A percentile compares a stretch with the other conserved stretches of the same genome.
These are phyloP conservation scores for Diaporthe vaccinii DNA, from an alignment of 2,329 filamentous ascomycete genomes.

Conservation along the genomic window DNA sequence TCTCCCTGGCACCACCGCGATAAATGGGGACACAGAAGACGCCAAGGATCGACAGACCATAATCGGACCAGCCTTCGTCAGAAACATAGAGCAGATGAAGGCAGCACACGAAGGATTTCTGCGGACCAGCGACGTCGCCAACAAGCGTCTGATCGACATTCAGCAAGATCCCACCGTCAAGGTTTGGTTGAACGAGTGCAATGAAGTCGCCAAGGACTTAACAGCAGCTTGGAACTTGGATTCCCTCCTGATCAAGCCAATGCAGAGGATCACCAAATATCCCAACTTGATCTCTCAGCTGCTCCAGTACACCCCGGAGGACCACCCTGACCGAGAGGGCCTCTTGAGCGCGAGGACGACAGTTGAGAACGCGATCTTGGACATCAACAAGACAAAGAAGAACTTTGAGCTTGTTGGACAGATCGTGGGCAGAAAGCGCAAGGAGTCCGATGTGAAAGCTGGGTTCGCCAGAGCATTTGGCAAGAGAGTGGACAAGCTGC, in stretches of 20 bases:
- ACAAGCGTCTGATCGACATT: conserved; percentile 72
- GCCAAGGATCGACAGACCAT: conserved; percentile 65
- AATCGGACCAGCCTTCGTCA: conserved; percentile 67
- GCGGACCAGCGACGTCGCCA: conserved; percentile 73
- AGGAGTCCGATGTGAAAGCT: conserved; percentile 89
- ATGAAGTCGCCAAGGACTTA: conserved; percentile 90
- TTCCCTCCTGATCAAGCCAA: conserved; percentile 96
- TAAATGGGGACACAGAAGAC: conserved; percentile 63
- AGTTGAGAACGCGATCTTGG: conserved; percentile 77
- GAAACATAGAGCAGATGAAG: conserved; percentile 73
- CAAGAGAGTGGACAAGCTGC: conserved; percentile 86
- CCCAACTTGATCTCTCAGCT: conserved; percentile 87
- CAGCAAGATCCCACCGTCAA: conserved; percentile 74
- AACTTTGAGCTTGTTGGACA: conserved; percentile 93
- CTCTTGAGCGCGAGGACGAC: conserved; percentile 68
- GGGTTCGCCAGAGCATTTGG: conserved; percentile 91
- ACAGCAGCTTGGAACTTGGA: conserved; percentile 96
- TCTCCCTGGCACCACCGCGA: conserved; percentile 43
- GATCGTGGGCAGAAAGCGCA: conserved; percentile 86
- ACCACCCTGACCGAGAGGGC: conserved; percentile 84
- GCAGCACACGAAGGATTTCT: conserved; percentile 72
- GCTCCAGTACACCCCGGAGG: conserved; percentile 80
- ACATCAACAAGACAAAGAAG: conserved; percentile 97
- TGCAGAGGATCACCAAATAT: conserved; percentile 95
- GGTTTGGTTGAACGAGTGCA: conserved; percentile 95